A percentile compares a stretch with the other conserved stretches of the same genome.
These are phyloP conservation scores for Thuja plicata DNA, from an alignment of 83 land plant genomes.

Conservation along the genomic window DNA sequence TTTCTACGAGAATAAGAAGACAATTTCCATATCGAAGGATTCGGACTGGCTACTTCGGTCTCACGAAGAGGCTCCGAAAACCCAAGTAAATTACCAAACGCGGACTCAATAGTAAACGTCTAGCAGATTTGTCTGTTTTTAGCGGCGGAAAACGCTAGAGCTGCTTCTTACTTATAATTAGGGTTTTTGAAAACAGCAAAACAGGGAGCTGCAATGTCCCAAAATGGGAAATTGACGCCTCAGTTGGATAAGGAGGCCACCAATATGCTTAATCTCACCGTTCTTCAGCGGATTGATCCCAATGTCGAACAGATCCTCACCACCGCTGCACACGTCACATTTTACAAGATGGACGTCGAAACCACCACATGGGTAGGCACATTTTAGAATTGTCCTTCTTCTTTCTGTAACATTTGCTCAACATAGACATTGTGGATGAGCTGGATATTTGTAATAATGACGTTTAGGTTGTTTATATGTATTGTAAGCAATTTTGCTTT, in stretches of 20 bases:
- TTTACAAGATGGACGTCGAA: slow-evolving; percentile 77
- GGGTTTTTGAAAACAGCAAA: not conserved
- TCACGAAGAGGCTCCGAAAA: not conserved
- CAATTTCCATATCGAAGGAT: not conserved
- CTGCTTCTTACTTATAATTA: not conserved
- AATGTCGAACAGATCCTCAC: slow-evolving; percentile 71
- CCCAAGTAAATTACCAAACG: not conserved
- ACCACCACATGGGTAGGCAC: slow-evolving; percentile 75
- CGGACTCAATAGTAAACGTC: too few species aligned
- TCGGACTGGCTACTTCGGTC: not conserved
- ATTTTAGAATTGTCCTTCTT: not conserved
- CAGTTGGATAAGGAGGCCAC: slow-evolving; percentile 73
- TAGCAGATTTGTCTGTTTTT: not conserved
- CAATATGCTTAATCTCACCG: slow-evolving; percentile 73
- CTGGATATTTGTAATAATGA: not conserved
- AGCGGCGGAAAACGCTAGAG: not conserved
- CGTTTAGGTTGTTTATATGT: not conserved
- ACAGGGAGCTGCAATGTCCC: slow-evolving; percentile 35
- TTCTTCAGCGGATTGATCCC: slow-evolving; percentile 74
- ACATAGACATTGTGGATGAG: not conserved
- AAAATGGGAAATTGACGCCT: slow-evolving; percentile 67
- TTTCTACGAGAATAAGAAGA: not conserved
- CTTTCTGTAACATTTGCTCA: not conserved
- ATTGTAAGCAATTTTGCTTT: not conserved
- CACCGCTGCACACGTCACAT: slow-evolving; percentile 83